phyloP scores from a whole-genome alignment of 768 basidiomycete genomes.

The Mycena alexandri region DNA sequence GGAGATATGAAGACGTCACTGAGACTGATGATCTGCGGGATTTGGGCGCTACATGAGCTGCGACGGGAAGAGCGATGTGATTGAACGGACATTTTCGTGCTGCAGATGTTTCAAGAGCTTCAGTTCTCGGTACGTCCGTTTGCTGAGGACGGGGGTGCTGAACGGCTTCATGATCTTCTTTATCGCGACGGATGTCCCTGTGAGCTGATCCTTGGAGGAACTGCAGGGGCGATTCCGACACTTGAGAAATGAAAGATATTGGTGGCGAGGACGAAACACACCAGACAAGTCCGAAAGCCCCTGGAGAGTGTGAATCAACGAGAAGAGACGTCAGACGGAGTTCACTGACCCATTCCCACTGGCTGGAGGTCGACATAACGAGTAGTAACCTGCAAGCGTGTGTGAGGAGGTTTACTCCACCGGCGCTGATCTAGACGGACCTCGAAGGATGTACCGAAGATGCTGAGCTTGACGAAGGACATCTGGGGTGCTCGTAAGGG shows the following conservation, averaged over 20 bases:
- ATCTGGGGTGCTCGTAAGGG: slow-evolving; percentile 52
- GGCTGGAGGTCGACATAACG: slow-evolving; percentile 99
- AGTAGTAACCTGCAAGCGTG: slow-evolving; percentile 83
- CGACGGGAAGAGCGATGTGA: background rate
- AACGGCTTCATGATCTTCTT: slow-evolving; percentile 99
- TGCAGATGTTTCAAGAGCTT: slow-evolving; percentile 99
- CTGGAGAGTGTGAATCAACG: slow-evolving; percentile 50
- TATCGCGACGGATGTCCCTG: slow-evolving; percentile 94
- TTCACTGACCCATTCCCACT: slow-evolving; percentile 93
- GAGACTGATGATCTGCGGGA: slow-evolving; percentile 91
- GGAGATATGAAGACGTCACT: slow-evolving; percentile 99
- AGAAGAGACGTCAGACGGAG: background rate
- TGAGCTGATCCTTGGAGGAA: slow-evolving; percentile 95
- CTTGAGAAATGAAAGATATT: slow-evolving; percentile 16
- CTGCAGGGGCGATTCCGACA: slow-evolving; percentile 52
- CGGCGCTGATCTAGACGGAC: slow-evolving; percentile 53
- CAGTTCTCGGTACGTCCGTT: slow-evolving; percentile 97
- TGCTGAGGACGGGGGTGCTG: slow-evolving; percentile 97
- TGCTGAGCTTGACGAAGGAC: slow-evolving; percentile 98
- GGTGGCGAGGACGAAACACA: slow-evolving; percentile 51
- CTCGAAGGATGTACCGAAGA: slow-evolving; percentile 99
- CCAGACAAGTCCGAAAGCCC: slow-evolving; percentile 99
- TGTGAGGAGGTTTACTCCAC: slow-evolving; percentile 34
- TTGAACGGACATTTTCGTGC: slow-evolving; percentile 88
- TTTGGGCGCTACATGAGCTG: slow-evolving; percentile 14